Evolutionary conservation across 1,139 yeast species (phyloP).

Genomic region (Geotrichum phurueaensis): DNA sequence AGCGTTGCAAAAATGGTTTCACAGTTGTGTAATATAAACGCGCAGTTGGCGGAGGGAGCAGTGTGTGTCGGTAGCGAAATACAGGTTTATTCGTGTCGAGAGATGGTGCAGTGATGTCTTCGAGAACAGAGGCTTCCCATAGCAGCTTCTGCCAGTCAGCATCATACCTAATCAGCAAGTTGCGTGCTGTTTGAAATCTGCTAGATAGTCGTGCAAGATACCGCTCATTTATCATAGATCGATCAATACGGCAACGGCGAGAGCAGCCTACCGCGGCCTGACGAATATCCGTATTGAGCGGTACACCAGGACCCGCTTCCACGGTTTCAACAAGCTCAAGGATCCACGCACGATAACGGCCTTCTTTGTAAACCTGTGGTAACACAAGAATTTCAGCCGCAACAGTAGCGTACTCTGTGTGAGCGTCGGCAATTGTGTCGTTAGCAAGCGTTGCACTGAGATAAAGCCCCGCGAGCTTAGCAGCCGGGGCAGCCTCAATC

Average conservation of each 20-base stretch:
- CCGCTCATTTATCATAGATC: slow-evolving; percentile 27
- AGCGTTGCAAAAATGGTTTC: slow-evolving; percentile 44
- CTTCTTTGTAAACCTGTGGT: slow-evolving; percentile 31
- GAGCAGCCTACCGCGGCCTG: slow-evolving; percentile 3
- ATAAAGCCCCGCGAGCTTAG: slow-evolving; percentile 44
- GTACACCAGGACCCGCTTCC: slow-evolving; percentile 23
- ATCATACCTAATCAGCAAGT: slow-evolving; percentile 33
- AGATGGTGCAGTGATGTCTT: slow-evolving; percentile 30
- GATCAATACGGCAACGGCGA: slow-evolving; percentile 22
- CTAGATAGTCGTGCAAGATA: slow-evolving; percentile 27
- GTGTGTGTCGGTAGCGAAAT: slow-evolving; percentile 31
- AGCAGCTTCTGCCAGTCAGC: slow-evolving; percentile 39
- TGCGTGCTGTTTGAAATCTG: slow-evolving; percentile 26
- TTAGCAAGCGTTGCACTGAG: slow-evolving; percentile 51
- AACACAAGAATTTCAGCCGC: slow-evolving; percentile 55
- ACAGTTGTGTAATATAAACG: slow-evolving; percentile 41
- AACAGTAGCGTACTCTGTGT: slow-evolving; percentile 56
- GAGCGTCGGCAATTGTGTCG: slow-evolving; percentile 61
- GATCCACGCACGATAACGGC: slow-evolving; percentile 38
- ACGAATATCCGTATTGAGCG: slow-evolving; percentile 17
- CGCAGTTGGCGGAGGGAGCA: slow-evolving; percentile 37
- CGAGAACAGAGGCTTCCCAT: slow-evolving; percentile 36
- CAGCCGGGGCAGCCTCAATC: slow-evolving; percentile 43
- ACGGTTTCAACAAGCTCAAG: slow-evolving; percentile 32
- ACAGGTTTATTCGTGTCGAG: slow-evolving; percentile 19